Evolutionary conservation across 768 basidiomycete genomes (phyloP), one percentile per base, ranked within the genome.

Genomic region (Rhodocollybia butyracea): DNA sequence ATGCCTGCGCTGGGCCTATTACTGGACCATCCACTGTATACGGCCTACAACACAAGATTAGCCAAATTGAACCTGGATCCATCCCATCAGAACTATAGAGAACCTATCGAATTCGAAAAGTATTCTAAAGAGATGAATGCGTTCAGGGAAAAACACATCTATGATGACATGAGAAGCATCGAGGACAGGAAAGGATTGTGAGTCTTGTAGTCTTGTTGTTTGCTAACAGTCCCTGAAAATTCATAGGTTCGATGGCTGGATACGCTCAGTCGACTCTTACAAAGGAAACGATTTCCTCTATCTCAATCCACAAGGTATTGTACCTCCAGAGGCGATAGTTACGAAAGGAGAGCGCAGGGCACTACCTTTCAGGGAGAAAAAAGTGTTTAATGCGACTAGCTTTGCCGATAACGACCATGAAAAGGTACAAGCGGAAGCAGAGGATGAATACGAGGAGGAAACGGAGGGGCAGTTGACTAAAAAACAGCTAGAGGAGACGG

Each of bases 1-100:
- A 96, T 98, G 76, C 97, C 97, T 12, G 88, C 94, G 2, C 79
- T 99, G 17, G 97, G 97, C 12, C 80, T 99, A 4, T 75, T 99
- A 22, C 83, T 99, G 24, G 94, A 98, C 71, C 79, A 90, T 60
- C 91, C 91, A 2, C 79, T 92, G 53, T 93, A 91, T 61, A 81
- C 86, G 46, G 82, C 82, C 5, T 95, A 93, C 71, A 91, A 91
- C 67, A 71, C 72, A 46, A 79, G 78, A 55, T 76, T 89, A 60
- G 68, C 61, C 3, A 65, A 60, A 81, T 63, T 76, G 79, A 51
- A 81, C 80, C 55, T 68, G 85, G 30, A 67, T 80, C 72, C 77
- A 7, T 69, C 75, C 5, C 77, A 88, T 63, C 69, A 76, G 38
- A 84, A 88, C 40, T 86, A 82, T 67, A 81, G 91, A 41, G 84